Percentiles rank a stretch among this genome's conserved stretches.
Conservation (phyloP, 768 basidiomycete genomes). For the Thelephora aurantiotincta region DNA sequence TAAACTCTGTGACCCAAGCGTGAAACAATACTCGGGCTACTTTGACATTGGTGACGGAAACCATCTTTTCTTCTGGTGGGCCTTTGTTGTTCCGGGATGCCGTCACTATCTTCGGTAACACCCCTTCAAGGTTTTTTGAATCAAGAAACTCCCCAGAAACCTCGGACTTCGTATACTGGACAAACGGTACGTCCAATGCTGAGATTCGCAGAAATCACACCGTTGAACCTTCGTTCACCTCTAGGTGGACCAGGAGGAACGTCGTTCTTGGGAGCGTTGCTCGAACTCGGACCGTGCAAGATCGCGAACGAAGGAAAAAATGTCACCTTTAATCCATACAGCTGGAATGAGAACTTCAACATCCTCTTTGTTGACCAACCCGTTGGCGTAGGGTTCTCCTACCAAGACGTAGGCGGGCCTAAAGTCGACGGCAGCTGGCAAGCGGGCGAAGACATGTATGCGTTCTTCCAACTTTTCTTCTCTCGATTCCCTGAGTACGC, state of each 20-base stretch:
- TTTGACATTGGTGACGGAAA: slow-evolving; percentile 39
- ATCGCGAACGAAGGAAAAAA: slow-evolving; percentile 8
- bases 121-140: slow-evolving; percentile 68
- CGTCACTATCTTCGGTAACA: not conserved
- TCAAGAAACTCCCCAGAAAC: slow-evolving; percentile 51
- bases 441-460: slow-evolving; percentile 20
- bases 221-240: too few species aligned
- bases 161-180: slow-evolving; percentile 13
- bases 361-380: slow-evolving; percentile 30
- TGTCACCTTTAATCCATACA: slow-evolving; percentile 37
- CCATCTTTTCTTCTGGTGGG: slow-evolving; percentile 42
- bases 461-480: too few species aligned
- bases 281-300: slow-evolving; percentile 15
- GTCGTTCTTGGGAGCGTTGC: slow-evolving; percentile 14
- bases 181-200: too few species aligned
- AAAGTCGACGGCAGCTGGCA: slow-evolving; percentile 14
- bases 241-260: too few species aligned
- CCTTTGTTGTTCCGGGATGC: not conserved
- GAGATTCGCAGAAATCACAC: too few species aligned
- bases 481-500: slow-evolving; percentile 19
- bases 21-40: slow-evolving; percentile 42
- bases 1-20: slow-evolving; percentile 32
- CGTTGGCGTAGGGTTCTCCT: slow-evolving; percentile 18
- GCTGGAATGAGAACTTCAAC: slow-evolving; percentile 52
- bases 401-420: slow-evolving; percentile 17